Evolutionary conservation across 2,329 filamentous ascomycete species (phyloP), one percentile per base, ranked within the genome.

Genomic region (Penicillium expansum): DNA sequence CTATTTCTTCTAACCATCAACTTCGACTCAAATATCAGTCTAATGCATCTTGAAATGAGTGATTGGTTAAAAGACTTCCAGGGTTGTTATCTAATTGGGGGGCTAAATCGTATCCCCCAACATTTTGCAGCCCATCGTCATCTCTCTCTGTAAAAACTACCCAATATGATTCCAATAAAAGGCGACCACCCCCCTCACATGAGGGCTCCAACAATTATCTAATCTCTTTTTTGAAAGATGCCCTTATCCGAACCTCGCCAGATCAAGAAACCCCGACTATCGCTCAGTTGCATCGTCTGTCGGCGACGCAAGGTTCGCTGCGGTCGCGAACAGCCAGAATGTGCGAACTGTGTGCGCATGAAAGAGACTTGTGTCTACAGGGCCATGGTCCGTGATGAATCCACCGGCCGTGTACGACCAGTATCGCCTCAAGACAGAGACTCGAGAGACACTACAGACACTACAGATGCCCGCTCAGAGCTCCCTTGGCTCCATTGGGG

Each of bases 301-400:
- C 56, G 59, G 3, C 48, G 52, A n/a, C 60, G 59, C 18, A 62
- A 62, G 35, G 60, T 62, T 22, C 52, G 59, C 41, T 62, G 60
- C 14, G 60, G 60, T 32, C 51, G 56, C 16, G 60, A 62, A 35
- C 59, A 61, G 9, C 60, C 60, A 45, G n/a, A 52, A 48, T 62
- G 60, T 20, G 52, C 41, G 32, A 62, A 62, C 37, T 61, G 60
- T 49, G 30, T 57, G 20, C 52, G 56, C 24, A 48, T 61, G 45
- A 53, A 59, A 22, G 43, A 59, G 37, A 42, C 18, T 24, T 62
- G 60, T 35, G 41, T 56, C 20, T 62, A 62, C 22, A 11, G 48
- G 35, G 24, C 24, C 9, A 35, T 29, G 8, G n/a, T 35, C 50
- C 58, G 42, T 18, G 42, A 45, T 7, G 27, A 45, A 7, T 45